These are phyloP conservation scores for Pneumocystis jirovecii DNA, from an alignment of 1,139 yeast species.

Conservation along the genomic window DNA sequence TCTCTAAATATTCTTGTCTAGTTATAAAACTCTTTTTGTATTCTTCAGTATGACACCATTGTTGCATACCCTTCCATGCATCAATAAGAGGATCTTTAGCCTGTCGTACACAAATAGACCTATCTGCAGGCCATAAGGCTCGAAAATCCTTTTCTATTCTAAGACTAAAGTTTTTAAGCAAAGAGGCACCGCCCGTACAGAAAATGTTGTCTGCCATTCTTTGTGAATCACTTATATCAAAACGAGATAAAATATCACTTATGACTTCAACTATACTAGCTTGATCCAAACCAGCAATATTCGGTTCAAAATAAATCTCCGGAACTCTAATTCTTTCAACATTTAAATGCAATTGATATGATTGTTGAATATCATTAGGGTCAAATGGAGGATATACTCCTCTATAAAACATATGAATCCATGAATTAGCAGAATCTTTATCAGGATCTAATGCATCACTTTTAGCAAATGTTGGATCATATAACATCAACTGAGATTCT, in stretches of 20 bases:
- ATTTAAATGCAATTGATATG: constrained; percentile 79
- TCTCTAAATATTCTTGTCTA: constrained; percentile 64
- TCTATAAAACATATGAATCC: constrained; percentile 67
- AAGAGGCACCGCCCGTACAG: constrained; percentile 73
- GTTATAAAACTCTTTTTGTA: constrained; percentile 42
- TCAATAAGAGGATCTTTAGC: constrained; percentile 61
- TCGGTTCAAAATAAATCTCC: constrained; percentile 85
- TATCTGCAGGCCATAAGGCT: constrained; percentile 53
- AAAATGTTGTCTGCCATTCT: constrained; percentile 39
- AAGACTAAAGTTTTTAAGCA: constrained; percentile 47
- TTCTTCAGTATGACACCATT: constrained; percentile 46
- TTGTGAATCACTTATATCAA: constrained; percentile 33
- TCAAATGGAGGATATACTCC: constrained; percentile 64
- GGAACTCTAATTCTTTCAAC: constrained; percentile 86
- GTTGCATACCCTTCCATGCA: constrained; percentile 91
- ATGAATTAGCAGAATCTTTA: constrained; percentile 72
- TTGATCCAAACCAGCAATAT: constrained; percentile 87
- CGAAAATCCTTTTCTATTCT: constrained; percentile 56
- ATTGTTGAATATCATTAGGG: constrained; percentile 49
- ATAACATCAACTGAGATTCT: constrained; percentile 61
- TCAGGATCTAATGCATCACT: constrained; percentile 64
- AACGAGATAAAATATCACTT: constrained; percentile 47
- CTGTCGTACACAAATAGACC: constrained; percentile 43
- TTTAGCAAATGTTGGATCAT: constrained; percentile 75
- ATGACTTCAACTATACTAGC: constrained; percentile 75